Base-by-base conservation (phyloP, 1,139 yeast genomes). In the Oligophagozyma castellii region DNA sequence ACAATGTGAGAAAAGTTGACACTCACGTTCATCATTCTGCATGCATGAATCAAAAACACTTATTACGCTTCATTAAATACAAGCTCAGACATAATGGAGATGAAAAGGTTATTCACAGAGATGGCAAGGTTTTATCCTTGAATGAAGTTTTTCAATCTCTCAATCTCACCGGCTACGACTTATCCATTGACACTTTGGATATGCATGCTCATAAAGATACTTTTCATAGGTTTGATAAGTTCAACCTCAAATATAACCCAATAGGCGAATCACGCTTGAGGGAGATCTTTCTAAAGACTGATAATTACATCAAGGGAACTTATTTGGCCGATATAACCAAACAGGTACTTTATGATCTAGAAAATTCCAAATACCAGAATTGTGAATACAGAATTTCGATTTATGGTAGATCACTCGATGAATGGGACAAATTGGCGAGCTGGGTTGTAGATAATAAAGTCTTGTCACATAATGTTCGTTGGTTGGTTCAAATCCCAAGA, bases 201-300 rank as follows among this genome's bases (percentile, higher is more conserved):
- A 92, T 92, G 99, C 99, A 92, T 56, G 95, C 99, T 3, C 98
- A 92, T 54, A 81, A 89, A 37, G 98, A 92, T 51, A 78, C 96
- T 0, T 92, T 92, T 67, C 98, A 92, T 56, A 69, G 98, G 46
- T 92, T 92, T 51, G 99, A 92, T 58, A 92, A 92, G 58, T 92
- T 92, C 65, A 92, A 92, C 54, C 66, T 92, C 58, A 92, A 92
- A 56, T 92, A 92, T 60, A 92, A 92, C 48, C 99, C 99, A 13
- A 79, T 92, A 46, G 99, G 99, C 14, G 98, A 89, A 58, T 86
- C 96, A 13, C 75, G 98, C 55, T 62, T 92, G 51, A 72, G 98
- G 56, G 96, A 89, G 51, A 89, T 92, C 32, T 92, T 92, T 53
- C 64, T 92, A 46, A 92, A 89, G 56, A 89, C 98, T 0, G 96